These are phyloP conservation scores for Penicillium sp. DNA, from an alignment of 2,329 filamentous ascomycete genomes.

Conservation along the genomic window DNA sequence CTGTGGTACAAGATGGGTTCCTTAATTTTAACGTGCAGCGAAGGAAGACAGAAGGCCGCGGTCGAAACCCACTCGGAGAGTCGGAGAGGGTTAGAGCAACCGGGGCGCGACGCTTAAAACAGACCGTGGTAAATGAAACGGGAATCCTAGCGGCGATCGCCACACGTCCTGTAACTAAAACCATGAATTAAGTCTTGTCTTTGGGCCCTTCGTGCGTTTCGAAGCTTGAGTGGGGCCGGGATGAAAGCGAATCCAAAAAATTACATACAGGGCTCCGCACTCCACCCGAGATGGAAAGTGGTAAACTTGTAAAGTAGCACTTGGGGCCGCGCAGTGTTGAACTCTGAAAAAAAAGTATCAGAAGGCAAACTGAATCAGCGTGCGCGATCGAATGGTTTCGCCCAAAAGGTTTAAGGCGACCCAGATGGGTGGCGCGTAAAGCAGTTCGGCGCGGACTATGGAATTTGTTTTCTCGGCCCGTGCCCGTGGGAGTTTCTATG, in stretches of 20 bases:
- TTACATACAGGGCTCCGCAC: neutral
- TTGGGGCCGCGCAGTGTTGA: neutral
- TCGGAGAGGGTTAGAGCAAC: neutral
- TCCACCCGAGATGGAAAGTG: neutral
- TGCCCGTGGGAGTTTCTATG: neutral
- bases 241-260: neutral
- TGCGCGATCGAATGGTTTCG: neutral
- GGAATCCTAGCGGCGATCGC: slow-evolving; percentile 36
- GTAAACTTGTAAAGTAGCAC: neutral
- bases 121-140: slow-evolving; percentile 5
- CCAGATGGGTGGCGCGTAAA: slow-evolving; percentile 8
- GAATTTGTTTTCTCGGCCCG: neutral
- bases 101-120: neutral
- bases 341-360: neutral
- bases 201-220: neutral
- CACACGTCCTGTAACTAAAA: slow-evolving; percentile 1
- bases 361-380: slow-evolving; percentile 5
- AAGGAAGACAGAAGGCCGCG: neutral
- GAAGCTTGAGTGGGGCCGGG: slow-evolving; percentile 26
- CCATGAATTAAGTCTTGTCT: neutral
- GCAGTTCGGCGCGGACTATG: slow-evolving; percentile 1
- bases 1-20: slow-evolving; percentile 18
- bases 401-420: slow-evolving; percentile 11
- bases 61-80: neutral
- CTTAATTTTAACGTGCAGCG: slow-evolving; percentile 20